Evolutionary conservation across 768 basidiomycete genomes (phyloP).

Genomic region (Mycena galericulata): DNA sequence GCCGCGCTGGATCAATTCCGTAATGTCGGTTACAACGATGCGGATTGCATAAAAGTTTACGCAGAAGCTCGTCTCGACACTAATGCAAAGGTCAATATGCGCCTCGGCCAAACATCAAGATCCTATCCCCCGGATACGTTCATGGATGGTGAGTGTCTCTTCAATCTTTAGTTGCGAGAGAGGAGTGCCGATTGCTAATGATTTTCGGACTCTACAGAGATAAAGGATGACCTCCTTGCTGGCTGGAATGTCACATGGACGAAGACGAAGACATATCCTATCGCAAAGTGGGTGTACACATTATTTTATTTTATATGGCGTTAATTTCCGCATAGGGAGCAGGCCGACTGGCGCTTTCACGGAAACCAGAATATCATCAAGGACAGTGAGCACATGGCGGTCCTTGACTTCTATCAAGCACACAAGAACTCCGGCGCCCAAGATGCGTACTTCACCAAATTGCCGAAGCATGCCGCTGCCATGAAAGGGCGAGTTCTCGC

Average conservation of each 20-base stretch:
- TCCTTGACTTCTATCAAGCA: constrained; percentile 13
- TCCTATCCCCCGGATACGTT: constrained; percentile 8
- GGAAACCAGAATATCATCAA: constrained; percentile 20
- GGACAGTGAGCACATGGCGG: constrained; percentile 12
- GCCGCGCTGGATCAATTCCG: constrained; percentile 9
- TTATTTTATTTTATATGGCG: background rate
- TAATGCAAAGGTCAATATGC: constrained; percentile 5
- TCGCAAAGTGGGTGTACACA: background rate
- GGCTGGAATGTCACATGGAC: constrained; percentile 20
- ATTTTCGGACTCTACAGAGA: background rate
- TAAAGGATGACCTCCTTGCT: background rate
- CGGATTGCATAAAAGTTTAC: constrained; percentile 12
- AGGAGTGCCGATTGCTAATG: background rate
- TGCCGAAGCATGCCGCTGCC: constrained; percentile 12
- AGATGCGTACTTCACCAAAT: constrained; percentile 17
- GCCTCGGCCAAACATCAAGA: constrained; percentile 11
- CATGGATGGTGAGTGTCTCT: constrained; percentile 6
- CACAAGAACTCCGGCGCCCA: constrained; percentile 10
- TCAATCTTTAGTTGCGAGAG: background rate
- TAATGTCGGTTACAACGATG: constrained; percentile 14
- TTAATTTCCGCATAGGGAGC: background rate
- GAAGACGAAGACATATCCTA: background rate
- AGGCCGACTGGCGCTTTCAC: background rate
- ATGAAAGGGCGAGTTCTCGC: constrained; percentile 5
- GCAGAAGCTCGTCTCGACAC: constrained; percentile 5